Base-by-base conservation (phyloP, 2,329 filamentous ascomycete species). In the Sclerotiophoma versabilis region DNA sequence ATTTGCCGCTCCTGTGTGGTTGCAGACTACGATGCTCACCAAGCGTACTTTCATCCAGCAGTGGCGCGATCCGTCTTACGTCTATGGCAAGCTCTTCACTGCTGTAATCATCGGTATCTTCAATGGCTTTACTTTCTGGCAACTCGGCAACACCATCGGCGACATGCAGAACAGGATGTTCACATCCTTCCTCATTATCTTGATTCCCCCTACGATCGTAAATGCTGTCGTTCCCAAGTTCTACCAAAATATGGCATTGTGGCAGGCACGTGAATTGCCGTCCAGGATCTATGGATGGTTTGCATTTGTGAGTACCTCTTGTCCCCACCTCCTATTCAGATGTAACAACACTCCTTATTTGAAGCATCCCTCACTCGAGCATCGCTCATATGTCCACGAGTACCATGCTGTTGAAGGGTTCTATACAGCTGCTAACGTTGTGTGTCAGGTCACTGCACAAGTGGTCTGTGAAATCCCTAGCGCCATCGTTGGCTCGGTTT, bases 91-190 rank as follows among this genome's bases (percentile, higher is more conserved):
- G 69, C 77, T 93, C 22, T 92, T 92, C 73, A 83, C 87, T 27
- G 81, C 86, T 4, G 84, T 91, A 53, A 82, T 91, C 57, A 80
- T 90, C 37, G 89, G 87, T 14, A 85, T 92, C 71, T 91, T 92
- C 80, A 91, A 91, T 75, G 88, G 88, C 19, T 92, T 91, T 75
- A 91, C 89, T 4, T 92, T 91, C 77, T 92, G 83, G 79, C 79
- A 87, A 63, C 81, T 91, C 3, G 87, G 86, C 2, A 80, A 87
- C 71, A 82, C 80, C 0, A 79, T 89, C 41, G 81, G 83, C 12
- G 88, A 89, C 64, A 86, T 92, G 81, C 88, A 92, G 69, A 86
- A 90, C 75, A 84, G 89, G 63, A 87, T 92, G 83, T 93, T 93
- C 79, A 89, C 88, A 0, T 75, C 78, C 46, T 91, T 90, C 74